Percentiles rank a stretch among this genome's conserved stretches.
These are phyloP conservation scores for Podospora tetraspora DNA, from an alignment of 495 filamentous ascomycete genomes.

Conservation along the genomic window DNA sequence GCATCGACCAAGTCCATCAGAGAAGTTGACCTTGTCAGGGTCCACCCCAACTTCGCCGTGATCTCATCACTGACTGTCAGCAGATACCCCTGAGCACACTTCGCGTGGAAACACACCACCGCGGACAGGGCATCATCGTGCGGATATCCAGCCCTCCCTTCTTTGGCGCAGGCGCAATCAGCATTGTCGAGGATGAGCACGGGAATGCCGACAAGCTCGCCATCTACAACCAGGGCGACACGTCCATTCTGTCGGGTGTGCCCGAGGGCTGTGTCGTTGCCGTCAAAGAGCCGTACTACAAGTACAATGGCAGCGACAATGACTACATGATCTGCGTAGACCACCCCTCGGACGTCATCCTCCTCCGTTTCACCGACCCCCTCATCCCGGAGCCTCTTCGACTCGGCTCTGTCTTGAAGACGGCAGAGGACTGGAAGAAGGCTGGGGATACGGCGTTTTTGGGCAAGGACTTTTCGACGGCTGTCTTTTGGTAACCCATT, in stretches of 20 bases:
- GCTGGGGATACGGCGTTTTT: slow-evolving; percentile 33
- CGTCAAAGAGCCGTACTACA: slow-evolving; percentile 53
- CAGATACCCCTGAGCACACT: slow-evolving; percentile 35
- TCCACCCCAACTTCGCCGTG: not conserved
- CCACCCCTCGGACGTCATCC: slow-evolving; percentile 45
- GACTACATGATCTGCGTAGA: slow-evolving; percentile 49
- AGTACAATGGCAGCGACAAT: slow-evolving; percentile 34
- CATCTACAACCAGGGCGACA: slow-evolving; percentile 41
- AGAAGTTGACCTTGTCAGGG: slow-evolving; percentile 30
- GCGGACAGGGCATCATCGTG: slow-evolving; percentile 41
- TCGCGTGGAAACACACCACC: slow-evolving; percentile 47
- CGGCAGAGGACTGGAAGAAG: slow-evolving; percentile 30
- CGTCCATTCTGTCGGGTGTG: slow-evolving; percentile 31
- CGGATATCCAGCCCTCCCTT: slow-evolving; percentile 39
- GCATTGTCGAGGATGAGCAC: slow-evolving; percentile 48
- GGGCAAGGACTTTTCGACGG: slow-evolving; percentile 31
- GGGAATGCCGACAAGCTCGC: slow-evolving; percentile 41
- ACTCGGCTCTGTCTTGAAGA: slow-evolving; percentile 26
- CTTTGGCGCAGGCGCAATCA: slow-evolving; percentile 39
- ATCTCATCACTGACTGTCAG: not conserved
- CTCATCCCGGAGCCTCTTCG: slow-evolving; percentile 29
- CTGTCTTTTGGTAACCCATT: slow-evolving; percentile 36
- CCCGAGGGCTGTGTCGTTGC: slow-evolving; percentile 35
- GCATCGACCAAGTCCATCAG: slow-evolving; percentile 31
- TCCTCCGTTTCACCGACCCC: slow-evolving; percentile 21